phyloP scores from a whole-genome alignment of 305 asterid species.

The Fraxinus latifolia region DNA sequence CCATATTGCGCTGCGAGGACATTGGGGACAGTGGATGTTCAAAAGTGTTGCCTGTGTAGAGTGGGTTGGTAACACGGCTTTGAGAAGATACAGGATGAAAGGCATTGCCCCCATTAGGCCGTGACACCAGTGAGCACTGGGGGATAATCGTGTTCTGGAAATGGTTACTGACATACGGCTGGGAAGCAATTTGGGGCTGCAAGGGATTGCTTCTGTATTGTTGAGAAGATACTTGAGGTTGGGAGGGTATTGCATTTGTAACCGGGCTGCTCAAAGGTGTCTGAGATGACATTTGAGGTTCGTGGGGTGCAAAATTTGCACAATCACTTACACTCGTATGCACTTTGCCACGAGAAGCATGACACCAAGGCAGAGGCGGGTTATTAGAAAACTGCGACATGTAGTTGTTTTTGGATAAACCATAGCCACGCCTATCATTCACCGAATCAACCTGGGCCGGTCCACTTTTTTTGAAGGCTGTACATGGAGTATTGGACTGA shows the following conservation, averaged over 20 bases:
- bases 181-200: constrained; percentile 24
- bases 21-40: constrained; percentile 21
- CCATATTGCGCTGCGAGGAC: constrained; percentile 25
- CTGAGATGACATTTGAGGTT: constrained; percentile 24
- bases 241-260: constrained; percentile 26
- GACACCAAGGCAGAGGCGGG: constrained; percentile 30
- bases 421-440: constrained; percentile 22
- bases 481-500: constrained; percentile 28
- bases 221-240: constrained; percentile 37
- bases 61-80: constrained; percentile 25
- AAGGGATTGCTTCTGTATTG: constrained; percentile 23
- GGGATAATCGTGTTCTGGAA: constrained; percentile 16
- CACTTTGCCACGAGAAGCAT: constrained; percentile 6
- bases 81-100: constrained; percentile 30
- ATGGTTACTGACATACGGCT: constrained; percentile 20
- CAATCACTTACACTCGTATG: not conserved
- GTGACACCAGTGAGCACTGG: constrained; percentile 18
- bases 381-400: constrained; percentile 26
- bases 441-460: constrained; percentile 23
- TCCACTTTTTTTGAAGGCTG: constrained; percentile 42
- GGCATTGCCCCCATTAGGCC: constrained; percentile 19
- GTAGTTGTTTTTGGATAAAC: constrained; percentile 9
- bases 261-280: constrained; percentile 5
- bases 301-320: constrained; percentile 21
- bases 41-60: constrained; percentile 18